Percentiles rank a stretch among this genome's conserved stretches.
phyloP scores from a whole-genome alignment of 148 eudicot species.

The Pharnaceum exiguum region DNA sequence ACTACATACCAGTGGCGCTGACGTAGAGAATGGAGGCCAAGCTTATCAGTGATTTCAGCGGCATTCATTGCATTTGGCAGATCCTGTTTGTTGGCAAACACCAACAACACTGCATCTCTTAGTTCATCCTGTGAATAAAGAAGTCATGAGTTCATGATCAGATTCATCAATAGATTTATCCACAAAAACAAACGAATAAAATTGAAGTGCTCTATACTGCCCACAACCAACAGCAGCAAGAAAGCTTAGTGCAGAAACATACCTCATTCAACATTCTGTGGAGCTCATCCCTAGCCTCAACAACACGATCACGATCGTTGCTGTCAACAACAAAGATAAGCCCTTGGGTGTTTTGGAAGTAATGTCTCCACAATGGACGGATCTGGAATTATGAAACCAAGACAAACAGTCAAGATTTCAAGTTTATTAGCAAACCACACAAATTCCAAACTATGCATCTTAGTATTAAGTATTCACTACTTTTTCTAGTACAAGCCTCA shows the following conservation, averaged over 20 bases:
- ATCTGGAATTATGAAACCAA: constrained; percentile 13
- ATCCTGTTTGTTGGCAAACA: constrained; percentile 34
- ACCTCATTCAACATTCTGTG: constrained; percentile 37
- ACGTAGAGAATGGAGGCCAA: constrained; percentile 36
- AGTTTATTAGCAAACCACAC: no score
- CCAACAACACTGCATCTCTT: constrained; percentile 33
- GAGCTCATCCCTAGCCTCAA: constrained; percentile 31
- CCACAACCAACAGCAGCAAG: background rate
- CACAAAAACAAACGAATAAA: no score
- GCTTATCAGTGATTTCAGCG: constrained; percentile 33
- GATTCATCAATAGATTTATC: background rate
- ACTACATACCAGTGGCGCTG: constrained; percentile 29
- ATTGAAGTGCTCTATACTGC: background rate
- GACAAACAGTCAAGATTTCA: background rate
- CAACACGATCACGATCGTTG: constrained; percentile 34
- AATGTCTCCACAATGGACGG: constrained; percentile 39
- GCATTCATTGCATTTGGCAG: constrained; percentile 37
- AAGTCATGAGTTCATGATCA: constrained; percentile 1
- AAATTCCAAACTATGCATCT: no score
- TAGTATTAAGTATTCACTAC: no score
- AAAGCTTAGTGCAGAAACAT: background rate
- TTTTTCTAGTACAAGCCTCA: no score
- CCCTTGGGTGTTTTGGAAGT: constrained; percentile 34
- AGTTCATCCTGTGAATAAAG: constrained; percentile 20
- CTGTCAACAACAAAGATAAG: constrained; percentile 36